Percentiles rank a stretch among this genome's conserved stretches.
These are phyloP conservation scores for Xylaria grammica DNA, from an alignment of 495 filamentous ascomycete genomes.

Conservation along the genomic window DNA sequence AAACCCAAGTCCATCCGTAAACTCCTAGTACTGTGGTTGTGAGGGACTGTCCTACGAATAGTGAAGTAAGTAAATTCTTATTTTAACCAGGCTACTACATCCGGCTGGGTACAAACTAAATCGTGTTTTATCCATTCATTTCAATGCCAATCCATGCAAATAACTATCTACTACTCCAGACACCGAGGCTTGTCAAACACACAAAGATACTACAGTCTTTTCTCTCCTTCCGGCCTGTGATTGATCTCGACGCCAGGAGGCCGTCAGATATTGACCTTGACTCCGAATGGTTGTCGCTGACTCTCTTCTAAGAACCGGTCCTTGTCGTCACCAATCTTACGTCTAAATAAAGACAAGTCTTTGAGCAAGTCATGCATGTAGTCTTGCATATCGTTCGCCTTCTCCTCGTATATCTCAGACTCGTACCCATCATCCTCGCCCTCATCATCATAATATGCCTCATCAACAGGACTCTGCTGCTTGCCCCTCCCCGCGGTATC, in stretches of 20 bases:
- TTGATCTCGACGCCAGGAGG: neutral
- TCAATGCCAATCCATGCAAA: slow-evolving; percentile 4
- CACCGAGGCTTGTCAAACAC: slow-evolving; percentile 25
- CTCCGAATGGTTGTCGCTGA: slow-evolving; percentile 34
- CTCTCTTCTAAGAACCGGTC: slow-evolving; percentile 51
- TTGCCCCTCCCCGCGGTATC: slow-evolving; percentile 37
- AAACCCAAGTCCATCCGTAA: neutral
- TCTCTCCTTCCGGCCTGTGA: neutral
- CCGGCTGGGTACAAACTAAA: slow-evolving; percentile 9
- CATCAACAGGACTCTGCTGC: slow-evolving; percentile 39
- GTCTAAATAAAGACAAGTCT: slow-evolving; percentile 80
- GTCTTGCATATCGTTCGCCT: slow-evolving; percentile 63
- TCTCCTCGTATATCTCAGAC: slow-evolving; percentile 56
- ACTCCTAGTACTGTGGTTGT: neutral
- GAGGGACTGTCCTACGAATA: neutral
- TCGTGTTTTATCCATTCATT: slow-evolving; percentile 11
- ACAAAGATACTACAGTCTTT: neutral
- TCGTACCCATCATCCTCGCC: slow-evolving; percentile 51
- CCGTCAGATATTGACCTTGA: slow-evolving; percentile 30
- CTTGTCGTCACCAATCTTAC: slow-evolving; percentile 82
- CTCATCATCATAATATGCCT: slow-evolving; percentile 48
- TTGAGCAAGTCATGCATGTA: slow-evolving; percentile 73
- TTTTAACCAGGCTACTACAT: neutral
- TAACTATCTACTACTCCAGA: slow-evolving; percentile 15
- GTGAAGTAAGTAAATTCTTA: slow-evolving; percentile 16